These are phyloP conservation scores for peach (Prunus persica) DNA, from an alignment of 306 rosid species.

Conservation along the genomic window DNA sequence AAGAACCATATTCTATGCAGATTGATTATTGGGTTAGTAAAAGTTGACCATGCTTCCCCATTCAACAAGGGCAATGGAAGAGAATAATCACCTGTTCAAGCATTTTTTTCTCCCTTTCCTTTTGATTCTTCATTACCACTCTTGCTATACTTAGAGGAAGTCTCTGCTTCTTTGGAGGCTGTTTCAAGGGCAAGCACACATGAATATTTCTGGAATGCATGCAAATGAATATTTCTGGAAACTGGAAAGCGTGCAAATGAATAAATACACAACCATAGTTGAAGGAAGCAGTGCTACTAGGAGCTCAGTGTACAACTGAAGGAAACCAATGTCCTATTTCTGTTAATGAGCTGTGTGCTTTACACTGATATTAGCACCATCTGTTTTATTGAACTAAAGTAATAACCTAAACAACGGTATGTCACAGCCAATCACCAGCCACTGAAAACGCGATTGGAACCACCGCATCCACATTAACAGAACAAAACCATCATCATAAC, in stretches of 20 bases:
- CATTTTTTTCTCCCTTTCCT: constrained; percentile 70
- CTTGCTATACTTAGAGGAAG: constrained; percentile 70
- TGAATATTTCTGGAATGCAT: neutral
- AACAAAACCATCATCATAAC: neutral
- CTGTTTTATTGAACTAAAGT: neutral
- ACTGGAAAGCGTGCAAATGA: neutral
- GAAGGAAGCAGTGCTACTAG: neutral
- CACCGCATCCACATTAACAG: neutral
- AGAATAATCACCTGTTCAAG: constrained; percentile 51
- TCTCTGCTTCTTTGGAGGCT: constrained; percentile 63
- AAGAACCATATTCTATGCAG: constrained; percentile 42
- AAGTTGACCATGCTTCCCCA: neutral
- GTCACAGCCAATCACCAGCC: neutral
- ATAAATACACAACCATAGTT: neutral
- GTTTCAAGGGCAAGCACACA: constrained; percentile 20
- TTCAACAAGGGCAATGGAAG: neutral
- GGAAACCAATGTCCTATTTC: no score
- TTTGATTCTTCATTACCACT: constrained; percentile 69
- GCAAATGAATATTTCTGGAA: neutral
- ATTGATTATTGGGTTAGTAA: constrained; percentile 4
- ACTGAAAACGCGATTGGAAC: neutral
- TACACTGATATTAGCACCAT: no score
- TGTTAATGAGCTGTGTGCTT: neutral
- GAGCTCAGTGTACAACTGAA: neutral
- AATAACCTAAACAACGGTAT: neutral